These are phyloP conservation scores for Gautieria morchelliformis DNA, from an alignment of 768 basidiomycete species.

Conservation along the genomic window DNA sequence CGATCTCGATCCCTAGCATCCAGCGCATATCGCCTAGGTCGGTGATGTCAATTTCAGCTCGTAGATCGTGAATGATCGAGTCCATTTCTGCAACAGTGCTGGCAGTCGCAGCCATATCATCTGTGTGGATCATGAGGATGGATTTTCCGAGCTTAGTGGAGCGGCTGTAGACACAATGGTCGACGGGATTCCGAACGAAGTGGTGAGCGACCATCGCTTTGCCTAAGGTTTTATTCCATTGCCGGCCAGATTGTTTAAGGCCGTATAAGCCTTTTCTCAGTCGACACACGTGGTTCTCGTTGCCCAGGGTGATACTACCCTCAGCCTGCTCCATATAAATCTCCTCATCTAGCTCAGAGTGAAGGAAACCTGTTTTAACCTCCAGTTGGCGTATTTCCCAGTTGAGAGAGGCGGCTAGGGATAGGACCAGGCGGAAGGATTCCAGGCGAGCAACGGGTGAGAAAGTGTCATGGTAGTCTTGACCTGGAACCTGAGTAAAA, in stretches of 20 bases:
- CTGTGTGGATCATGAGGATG: slow-evolving; percentile 8
- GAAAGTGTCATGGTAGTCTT: too few relatives aligned
- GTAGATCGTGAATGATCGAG: too few relatives aligned
- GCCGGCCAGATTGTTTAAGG: slow-evolving; percentile 25
- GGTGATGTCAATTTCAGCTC: too few relatives aligned
- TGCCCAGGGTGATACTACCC: slow-evolving; percentile 20
- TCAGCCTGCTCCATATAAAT: background rate
- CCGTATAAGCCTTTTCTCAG: slow-evolving; percentile 26
- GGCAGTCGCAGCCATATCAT: slow-evolving; percentile 3
- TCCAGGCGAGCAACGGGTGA: background rate
- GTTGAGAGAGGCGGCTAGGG: too few relatives aligned
- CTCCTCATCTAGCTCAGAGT: slow-evolving; percentile 14
- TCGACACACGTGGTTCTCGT: slow-evolving; percentile 1
- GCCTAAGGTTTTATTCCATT: slow-evolving; percentile 24
- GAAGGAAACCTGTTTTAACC: slow-evolving; percentile 17
- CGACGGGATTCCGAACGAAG: background rate
- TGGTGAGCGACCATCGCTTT: background rate
- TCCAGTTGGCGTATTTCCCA: slow-evolving; percentile 9
- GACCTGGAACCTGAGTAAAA: too few relatives aligned
- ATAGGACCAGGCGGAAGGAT: slow-evolving; percentile 5
- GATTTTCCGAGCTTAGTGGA: slow-evolving; percentile 7
- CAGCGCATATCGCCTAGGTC: too few relatives aligned
- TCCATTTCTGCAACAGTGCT: background rate
- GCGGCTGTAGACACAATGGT: background rate
- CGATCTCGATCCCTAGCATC: too few relatives aligned